phyloP scores from a whole-genome alignment of 768 basidiomycete species.

The Paxillus rubicundulus region DNA sequence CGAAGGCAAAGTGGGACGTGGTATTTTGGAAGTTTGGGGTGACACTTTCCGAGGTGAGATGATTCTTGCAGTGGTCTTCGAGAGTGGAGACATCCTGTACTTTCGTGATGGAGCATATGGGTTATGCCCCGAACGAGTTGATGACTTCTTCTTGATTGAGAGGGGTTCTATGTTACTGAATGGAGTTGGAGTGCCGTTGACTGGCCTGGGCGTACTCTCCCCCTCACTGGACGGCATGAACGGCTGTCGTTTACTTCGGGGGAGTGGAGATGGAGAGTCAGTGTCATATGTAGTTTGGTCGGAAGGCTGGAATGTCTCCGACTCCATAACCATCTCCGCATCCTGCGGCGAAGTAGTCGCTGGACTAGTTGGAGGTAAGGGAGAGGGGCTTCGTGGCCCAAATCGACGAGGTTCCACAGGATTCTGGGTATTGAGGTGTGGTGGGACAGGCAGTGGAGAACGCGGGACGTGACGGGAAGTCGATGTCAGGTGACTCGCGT shows the following conservation, averaged over 20 bases:
- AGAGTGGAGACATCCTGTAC: conserved; percentile 53
- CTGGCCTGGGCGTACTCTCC: conserved; percentile 52
- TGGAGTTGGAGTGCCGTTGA: conserved; percentile 33
- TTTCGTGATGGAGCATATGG: conserved; percentile 35
- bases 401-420: conserved; percentile 59
- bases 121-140: conserved; percentile 47
- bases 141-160: conserved; percentile 82
- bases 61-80: conserved; percentile 41
- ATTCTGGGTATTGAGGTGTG: conserved; percentile 46
- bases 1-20: conserved; percentile 18
- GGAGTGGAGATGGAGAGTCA: conserved; percentile 48
- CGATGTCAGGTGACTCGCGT: conserved; percentile 41
- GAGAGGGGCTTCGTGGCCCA: conserved; percentile 77
- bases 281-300: conserved; percentile 28
- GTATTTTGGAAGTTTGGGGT: conserved; percentile 45
- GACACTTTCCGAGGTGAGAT: conserved; percentile 54
- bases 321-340: conserved; percentile 45
- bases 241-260: conserved; percentile 70
- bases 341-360: conserved; percentile 24
- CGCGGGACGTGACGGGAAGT: conserved; percentile 47
- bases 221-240: conserved; percentile 53
- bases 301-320: conserved; percentile 25
- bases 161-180: conserved; percentile 63
- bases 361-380: conserved; percentile 53
- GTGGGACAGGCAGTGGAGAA: conserved; percentile 33